Base-by-base conservation (phyloP, 148 eudicot genomes). In the Mesembryanthemum crystallinum region DNA sequence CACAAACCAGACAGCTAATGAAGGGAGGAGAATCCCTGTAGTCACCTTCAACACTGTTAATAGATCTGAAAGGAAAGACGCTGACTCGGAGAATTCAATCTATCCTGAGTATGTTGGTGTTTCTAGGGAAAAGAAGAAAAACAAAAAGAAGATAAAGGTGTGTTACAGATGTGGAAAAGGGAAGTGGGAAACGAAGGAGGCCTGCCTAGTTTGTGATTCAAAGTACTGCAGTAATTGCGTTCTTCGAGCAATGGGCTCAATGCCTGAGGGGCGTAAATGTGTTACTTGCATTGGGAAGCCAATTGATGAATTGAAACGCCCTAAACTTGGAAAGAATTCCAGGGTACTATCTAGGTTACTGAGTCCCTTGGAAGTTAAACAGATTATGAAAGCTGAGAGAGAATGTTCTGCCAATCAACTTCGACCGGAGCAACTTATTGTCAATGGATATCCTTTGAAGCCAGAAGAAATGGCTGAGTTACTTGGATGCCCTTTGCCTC, bases 191-290 rank as follows among this genome's bases (percentile, higher is more conserved):
- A 82, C 87, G 1, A 95, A 95, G 74, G 99, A 95, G 66, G 85
- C 87, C 0, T 95, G 99, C 68, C 45, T 95, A 21, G 97, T 89
- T 63, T 95, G 99, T 81, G 97, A 89, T 78, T 88, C 91, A 13
- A 92, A 87, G 76, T 95, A 87, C 64, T 95, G 99, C 71, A 83
- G 96, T 76, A 95, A 83, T 76, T 95, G 99, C 62, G 93, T 95
- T 80, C 97, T 95, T 74, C 87, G 99, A 76, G 96, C 96, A 4
- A 95, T 95, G 99, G 99, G 99, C 17, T 92, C 99, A 1, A 95
- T 95, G 99, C 99, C 99, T 5, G 99, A 95, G 75, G 99, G 99
- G 64, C 92, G 99, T 45, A 95, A 95, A 78, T 95, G 99, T 84
- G 99, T 95, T 74, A 87, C 96, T 66, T 95, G 99, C 82, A 92